A percentile compares a stretch with the other conserved stretches of the same genome.
Evolutionary conservation across 1,284 basidiomycete species (phyloP).

Genomic region (Phenoliferia sp.): DNA sequence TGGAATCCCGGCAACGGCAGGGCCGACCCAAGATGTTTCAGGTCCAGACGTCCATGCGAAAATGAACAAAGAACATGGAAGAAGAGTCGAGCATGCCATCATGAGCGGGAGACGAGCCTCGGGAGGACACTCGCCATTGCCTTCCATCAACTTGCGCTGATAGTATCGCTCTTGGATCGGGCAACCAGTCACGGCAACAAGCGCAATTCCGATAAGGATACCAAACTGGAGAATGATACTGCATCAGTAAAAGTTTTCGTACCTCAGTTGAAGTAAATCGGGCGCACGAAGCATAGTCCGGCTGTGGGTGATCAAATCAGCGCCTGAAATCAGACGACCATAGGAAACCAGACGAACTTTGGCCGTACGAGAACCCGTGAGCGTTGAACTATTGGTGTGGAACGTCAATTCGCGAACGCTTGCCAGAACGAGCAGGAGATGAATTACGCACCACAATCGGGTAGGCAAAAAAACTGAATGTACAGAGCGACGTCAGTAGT

Average conservation of each 20-base stretch:
- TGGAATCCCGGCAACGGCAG: slow-evolving; percentile 44
- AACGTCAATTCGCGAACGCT: not conserved
- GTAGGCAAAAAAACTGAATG: slow-evolving; percentile 33
- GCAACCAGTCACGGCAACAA: slow-evolving; percentile 24
- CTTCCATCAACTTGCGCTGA: slow-evolving; percentile 6
- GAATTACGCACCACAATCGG: too few relatives aligned
- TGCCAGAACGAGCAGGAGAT: slow-evolving; percentile 44
- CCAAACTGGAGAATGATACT: not conserved
- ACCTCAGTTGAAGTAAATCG: slow-evolving; percentile 11
- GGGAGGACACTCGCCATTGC: slow-evolving; percentile 19
- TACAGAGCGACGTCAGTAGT: not conserved
- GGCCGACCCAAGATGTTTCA: slow-evolving; percentile 43
- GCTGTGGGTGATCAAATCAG: too few relatives aligned
- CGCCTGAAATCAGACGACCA: too few relatives aligned
- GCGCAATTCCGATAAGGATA: slow-evolving; percentile 40
- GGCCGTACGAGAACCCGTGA: slow-evolving; percentile 47
- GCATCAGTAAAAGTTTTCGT: slow-evolving; percentile 16
- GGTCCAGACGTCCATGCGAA: slow-evolving; percentile 43
- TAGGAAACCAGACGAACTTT: too few relatives aligned
- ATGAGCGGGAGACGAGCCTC: slow-evolving; percentile 40
- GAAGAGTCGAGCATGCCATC: slow-evolving; percentile 37
- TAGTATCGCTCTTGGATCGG: slow-evolving; percentile 28
- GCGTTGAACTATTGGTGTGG: not conserved
- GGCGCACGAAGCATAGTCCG: slow-evolving; percentile 44
- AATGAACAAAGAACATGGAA: slow-evolving; percentile 47